Evolutionary conservation across 1,284 basidiomycete species (phyloP), one percentile per base, ranked within the genome.

Genomic region (Trametes polyzona): DNA sequence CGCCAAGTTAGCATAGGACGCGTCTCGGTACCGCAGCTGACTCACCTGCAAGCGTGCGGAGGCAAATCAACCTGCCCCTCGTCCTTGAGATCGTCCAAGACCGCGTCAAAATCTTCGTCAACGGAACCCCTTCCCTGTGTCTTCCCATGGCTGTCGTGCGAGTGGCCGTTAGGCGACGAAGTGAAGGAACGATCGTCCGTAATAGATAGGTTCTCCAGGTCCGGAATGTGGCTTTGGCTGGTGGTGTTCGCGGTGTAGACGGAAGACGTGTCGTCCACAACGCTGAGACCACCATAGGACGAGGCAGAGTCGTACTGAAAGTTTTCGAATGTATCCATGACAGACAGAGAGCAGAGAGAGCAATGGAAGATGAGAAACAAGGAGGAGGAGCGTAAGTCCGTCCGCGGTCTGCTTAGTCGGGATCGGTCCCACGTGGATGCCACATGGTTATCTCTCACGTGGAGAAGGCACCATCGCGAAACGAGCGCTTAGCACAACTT

Each of bases 21-120:
- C 27, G 27, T 47, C 35, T 41, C 54, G 52, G 41, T 29, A 32
- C 44, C 57, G 51, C 14, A 50, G 32, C 47, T 62, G 47, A 78
- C 88, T 67, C 61, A 95, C 94, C 92, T 95, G 91, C 95, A 97
- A 10, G 95, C 95, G 74, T 97, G 95, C 33, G 87, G 84, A 1
- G 92, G 93, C 52, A 95, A 72, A 75, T 96, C 93, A 21, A 95
- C 81, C 33, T 87, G 84, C 29, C 87, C 80, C 64, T 95, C 93
- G 59, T 95, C 92, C 70, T 92, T 92, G 67, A 95, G 73, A 71
- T 96, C 92, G 66, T 96, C 93, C 50, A 95, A 75, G 41, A 92
- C 89, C 17, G 85, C 90, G 71, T 96, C 93, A 64, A 93, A 90
- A 66, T 93, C 92, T 52, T 93, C 90, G 57, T 95, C 91, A 54